phyloP scores from a whole-genome alignment of 1,284 basidiomycete species.

The Pseudomicrostroma phylloplanum region DNA sequence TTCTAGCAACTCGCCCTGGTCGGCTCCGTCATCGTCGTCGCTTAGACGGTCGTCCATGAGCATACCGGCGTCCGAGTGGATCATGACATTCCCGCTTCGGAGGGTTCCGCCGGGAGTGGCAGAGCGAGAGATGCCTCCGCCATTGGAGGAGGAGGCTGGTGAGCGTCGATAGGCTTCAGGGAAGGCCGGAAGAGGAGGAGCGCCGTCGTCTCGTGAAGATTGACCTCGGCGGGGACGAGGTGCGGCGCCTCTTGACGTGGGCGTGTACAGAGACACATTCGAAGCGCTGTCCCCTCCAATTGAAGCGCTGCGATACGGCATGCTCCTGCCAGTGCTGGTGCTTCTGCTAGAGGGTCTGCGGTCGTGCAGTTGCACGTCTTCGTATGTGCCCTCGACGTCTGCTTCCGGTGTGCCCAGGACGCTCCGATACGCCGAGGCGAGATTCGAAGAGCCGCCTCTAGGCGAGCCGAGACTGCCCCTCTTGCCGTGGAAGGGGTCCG shows the following conservation, averaged over 20 bases:
- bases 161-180: too few species aligned
- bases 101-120: neutral
- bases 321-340: too few species aligned
- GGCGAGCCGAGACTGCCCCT: neutral
- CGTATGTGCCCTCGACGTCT: neutral
- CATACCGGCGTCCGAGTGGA: conserved; percentile 33
- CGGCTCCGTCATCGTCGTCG: conserved; percentile 17
- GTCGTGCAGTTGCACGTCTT: conserved; percentile 1
- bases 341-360: neutral
- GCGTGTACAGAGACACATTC: neutral
- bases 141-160: too few species aligned
- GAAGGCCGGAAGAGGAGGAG: too few species aligned
- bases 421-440: neutral
- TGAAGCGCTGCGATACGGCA: neutral
- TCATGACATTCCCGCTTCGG: conserved; percentile 13
- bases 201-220: too few species aligned
- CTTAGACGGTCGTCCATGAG: conserved; percentile 33
- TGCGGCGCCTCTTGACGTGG: neutral
- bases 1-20: conserved; percentile 23
- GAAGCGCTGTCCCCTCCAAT: neutral
- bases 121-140: neutral
- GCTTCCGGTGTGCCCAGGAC: neutral
- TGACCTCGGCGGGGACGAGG: neutral
- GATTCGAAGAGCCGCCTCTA: neutral
- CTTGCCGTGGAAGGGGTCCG: neutral